phyloP scores from a whole-genome alignment of 192 early-diverging fungal species.

The Gryganskiella cystojenkinii region DNA sequence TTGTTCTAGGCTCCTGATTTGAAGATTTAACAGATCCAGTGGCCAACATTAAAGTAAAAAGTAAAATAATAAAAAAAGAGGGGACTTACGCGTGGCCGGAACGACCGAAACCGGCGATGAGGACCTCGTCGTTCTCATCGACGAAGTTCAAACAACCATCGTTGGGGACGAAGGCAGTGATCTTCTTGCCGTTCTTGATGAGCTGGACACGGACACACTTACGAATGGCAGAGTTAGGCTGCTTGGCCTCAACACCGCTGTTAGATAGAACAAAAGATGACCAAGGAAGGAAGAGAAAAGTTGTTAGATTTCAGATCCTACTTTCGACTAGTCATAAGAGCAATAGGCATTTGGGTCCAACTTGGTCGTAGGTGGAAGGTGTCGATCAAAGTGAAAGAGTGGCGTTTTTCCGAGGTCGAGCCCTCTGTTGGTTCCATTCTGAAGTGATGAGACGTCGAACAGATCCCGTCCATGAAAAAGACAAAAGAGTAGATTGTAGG shows the following conservation, averaged over 20 bases:
- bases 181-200: conserved; percentile 99
- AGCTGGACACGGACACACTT: conserved; percentile 99
- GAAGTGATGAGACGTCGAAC: neutral
- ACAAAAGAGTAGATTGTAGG: too few relatives aligned
- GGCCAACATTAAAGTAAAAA: neutral
- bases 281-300: conserved; percentile 2
- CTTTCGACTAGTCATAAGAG: neutral
- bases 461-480: neutral
- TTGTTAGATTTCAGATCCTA: neutral
- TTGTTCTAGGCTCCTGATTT: too few relatives aligned
- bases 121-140: conserved; percentile 99
- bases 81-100: conserved; percentile 92
- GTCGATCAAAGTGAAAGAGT: too few relatives aligned
- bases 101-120: conserved; percentile 99
- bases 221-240: conserved; percentile 99
- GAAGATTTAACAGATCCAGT: too few relatives aligned
- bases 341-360: neutral
- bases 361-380: too few relatives aligned
- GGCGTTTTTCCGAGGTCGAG: too few relatives aligned
- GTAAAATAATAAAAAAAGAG: neutral
- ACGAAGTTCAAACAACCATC: conserved; percentile 99
- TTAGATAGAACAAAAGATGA: conserved; percentile 11
- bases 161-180: conserved; percentile 99
- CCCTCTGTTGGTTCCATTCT: neutral
- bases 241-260: conserved; percentile 99